Base-by-base conservation (phyloP, 1,139 yeast species). In the Suhomyces yuchorum region DNA sequence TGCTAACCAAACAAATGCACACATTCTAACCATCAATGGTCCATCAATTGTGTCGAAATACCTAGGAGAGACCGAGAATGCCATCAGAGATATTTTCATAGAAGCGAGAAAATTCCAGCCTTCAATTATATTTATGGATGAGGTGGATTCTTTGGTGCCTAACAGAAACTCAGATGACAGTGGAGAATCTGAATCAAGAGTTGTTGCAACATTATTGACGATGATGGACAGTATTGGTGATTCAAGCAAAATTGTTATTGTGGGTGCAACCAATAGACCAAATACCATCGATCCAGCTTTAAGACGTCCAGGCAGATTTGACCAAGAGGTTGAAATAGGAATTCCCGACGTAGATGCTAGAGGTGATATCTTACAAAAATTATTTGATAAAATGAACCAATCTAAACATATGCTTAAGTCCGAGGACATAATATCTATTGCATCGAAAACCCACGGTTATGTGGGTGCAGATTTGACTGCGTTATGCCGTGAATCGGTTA, bases 11-110 rank as follows among this genome's bases (percentile, higher is more conserved):
- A 65, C 73, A 5, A 75, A 82, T 53, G 96, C 96, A 0, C 98
- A 92, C 65, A 84, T 92, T 0, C 74, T 92, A 42, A 83, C 89
- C 1, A 86, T 93, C 23, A 87, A 88, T 61, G 97, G 98, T 0
- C 96, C 98, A 1, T 85, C 96, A 0, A 87, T 93, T 46, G 93
- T 91, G 1, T 89, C 97, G 4, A 91, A 91, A 62, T 93, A 92
- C 60, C 69, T 91, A 37, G 99, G 99, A 3, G 98, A 92, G 59
- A 91, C 98, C 0, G 99, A 93, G 63, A 82, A 83, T 51, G 85
- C 91, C 12, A 70, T 93, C 12, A 72, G 97, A 50, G 87, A 81
- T n/a, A 78, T 87, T 20, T 93, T 93, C 61, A 78, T 79, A 15
- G 98, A 93, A 62, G 98, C 98, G 0, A 72, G 81, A 45, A 79